These are phyloP conservation scores for Nectriaceae sp. DNA, from an alignment of 2,329 filamentous ascomycete species.

Conservation along the genomic window DNA sequence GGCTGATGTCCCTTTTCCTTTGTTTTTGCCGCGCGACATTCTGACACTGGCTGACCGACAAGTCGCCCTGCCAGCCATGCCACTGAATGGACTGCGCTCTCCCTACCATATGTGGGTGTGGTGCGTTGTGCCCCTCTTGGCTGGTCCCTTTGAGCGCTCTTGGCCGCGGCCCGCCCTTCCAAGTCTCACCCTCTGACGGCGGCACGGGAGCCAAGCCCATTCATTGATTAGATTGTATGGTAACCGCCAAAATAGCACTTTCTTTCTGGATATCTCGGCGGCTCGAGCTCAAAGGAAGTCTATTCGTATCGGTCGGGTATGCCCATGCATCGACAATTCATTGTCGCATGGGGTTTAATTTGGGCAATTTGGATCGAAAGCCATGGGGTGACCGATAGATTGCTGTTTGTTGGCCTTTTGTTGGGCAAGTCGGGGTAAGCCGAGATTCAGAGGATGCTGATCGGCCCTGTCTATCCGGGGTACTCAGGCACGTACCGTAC, in stretches of 20 bases:
- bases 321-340: too few relatives aligned
- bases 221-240: too few relatives aligned
- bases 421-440: neutral
- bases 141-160: too few relatives aligned
- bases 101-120: too few relatives aligned
- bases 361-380: neutral
- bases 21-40: constrained; percentile 1
- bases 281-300: too few relatives aligned
- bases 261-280: too few relatives aligned
- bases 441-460: constrained; percentile 1
- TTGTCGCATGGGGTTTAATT: too few relatives aligned
- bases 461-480: neutral
- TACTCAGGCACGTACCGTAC: constrained; percentile 16
- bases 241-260: too few relatives aligned
- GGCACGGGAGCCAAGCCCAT: too few relatives aligned
- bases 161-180: too few relatives aligned
- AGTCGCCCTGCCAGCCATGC: neutral
- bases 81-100: neutral
- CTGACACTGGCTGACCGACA: neutral
- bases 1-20: constrained; percentile 5
- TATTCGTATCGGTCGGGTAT: too few relatives aligned
- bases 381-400: neutral
- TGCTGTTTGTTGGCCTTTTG: neutral
- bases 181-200: too few relatives aligned
- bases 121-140: constrained; percentile 6